phyloP scores from a whole-genome alignment of 768 basidiomycete species.

The Tricholoma sp. region DNA sequence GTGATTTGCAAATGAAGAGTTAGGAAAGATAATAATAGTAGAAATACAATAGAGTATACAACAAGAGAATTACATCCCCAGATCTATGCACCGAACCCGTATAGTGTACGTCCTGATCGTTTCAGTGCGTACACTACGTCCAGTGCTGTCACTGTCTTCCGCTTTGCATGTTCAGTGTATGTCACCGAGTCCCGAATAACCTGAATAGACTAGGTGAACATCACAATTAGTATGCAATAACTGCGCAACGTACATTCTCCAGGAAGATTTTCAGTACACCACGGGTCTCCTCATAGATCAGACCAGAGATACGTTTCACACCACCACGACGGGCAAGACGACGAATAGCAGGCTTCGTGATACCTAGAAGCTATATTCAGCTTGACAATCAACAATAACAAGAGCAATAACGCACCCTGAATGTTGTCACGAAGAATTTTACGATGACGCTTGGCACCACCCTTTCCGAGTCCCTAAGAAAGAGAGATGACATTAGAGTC shows the following conservation, averaged over 20 bases:
- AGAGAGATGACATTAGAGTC: conserved; percentile 4
- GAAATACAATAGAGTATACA: conserved; percentile 21
- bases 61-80: conserved; percentile 1
- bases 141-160: conserved; percentile 92
- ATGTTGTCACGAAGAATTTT: conserved; percentile 82
- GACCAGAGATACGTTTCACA: conserved; percentile 73
- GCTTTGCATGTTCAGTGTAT: conserved; percentile 96
- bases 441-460: conserved; percentile 75
- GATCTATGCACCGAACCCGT: conserved; percentile 85
- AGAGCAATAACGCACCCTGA: conserved; percentile 45
- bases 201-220: conserved; percentile 24
- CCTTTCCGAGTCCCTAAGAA: conserved; percentile 67
- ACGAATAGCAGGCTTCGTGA: conserved; percentile 64
- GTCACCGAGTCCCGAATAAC: conserved; percentile 96
- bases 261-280: conserved; percentile 74
- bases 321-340: conserved; percentile 83
- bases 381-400: not conserved
- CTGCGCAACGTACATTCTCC: conserved; percentile 36
- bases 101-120: conserved; percentile 83
- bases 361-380: conserved; percentile 18
- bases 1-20: not conserved
- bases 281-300: conserved; percentile 81
- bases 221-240: no score
- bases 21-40: conserved; percentile 14
- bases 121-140: conserved; percentile 89